Conservation (phyloP, 352 stramenopile genomes). For the Globisporangium mamillatum region DNA sequence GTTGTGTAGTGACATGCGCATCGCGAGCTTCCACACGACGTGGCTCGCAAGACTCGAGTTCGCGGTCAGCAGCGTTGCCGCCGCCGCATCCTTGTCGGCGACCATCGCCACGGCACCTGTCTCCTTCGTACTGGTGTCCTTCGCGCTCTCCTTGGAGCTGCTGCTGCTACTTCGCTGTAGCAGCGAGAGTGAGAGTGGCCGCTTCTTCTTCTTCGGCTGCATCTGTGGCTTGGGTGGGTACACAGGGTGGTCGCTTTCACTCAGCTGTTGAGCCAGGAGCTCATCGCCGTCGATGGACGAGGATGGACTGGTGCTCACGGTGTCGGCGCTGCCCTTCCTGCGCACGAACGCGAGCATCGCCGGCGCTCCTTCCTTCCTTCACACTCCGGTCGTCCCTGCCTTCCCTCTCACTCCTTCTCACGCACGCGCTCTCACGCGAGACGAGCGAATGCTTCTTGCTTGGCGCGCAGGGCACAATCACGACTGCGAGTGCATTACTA, state of each 20-base stretch:
- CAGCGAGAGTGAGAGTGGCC: constrained; percentile 14
- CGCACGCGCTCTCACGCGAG: not conserved
- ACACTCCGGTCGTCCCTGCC: not conserved
- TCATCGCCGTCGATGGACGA: constrained; percentile 19
- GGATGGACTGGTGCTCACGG: constrained; percentile 19
- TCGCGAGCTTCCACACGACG: constrained; percentile 61
- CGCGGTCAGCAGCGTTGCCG: constrained; percentile 5
- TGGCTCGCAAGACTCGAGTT: constrained; percentile 37
- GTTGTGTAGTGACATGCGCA: constrained; percentile 65
- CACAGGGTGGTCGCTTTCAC: not conserved
- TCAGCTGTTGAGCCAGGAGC: constrained; percentile 7
- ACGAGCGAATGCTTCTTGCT: constrained; percentile 1
- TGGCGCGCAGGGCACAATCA: constrained; percentile 10
- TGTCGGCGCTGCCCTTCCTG: constrained; percentile 21
- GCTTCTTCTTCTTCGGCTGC: constrained; percentile 11
- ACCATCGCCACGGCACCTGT: not conserved
- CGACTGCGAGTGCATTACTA: constrained; percentile 5
- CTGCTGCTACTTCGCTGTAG: constrained; percentile 8
- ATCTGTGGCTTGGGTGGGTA: not conserved
- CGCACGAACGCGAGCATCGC: constrained; percentile 19
- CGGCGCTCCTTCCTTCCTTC: not conserved
- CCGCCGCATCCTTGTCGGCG: constrained; percentile 10
- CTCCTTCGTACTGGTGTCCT: not conserved
- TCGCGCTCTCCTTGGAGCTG: not conserved
- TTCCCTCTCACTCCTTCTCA: not conserved